Base-by-base conservation (phyloP, 345 rosid species). In the Brassica carinata region DNA sequence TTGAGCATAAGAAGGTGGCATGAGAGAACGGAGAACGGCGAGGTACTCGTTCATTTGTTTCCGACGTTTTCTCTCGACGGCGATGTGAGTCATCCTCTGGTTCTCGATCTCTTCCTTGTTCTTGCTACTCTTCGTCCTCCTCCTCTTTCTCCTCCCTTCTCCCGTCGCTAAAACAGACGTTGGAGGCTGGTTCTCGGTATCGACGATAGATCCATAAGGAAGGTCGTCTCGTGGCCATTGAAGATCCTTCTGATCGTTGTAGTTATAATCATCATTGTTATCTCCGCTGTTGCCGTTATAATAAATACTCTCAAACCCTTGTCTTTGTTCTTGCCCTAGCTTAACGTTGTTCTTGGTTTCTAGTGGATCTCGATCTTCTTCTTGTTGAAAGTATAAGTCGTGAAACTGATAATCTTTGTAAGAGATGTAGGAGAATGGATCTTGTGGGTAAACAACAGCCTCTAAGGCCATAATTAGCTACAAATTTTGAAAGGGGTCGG, bases 1-100 rank as follows among this genome's bases (percentile, higher is more conserved):
- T 84, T 94, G 98, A 73, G 91, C 91, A 85, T 94, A 92, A 68
- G 94, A 85, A 69, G 96, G 84, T 15, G 98, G 98, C 96, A 94
- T 92, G 75, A 94, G 81, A 65, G 98, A 89, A 55, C 97, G 89
- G 57, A 94, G 94, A 40, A 84, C 90, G 63, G 90, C 78, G 18
- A 94, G 87, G 86, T 90, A 94, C 81, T 94, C 94, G 30, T 94
- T 94, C 98, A 94, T 94, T 77, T 89, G 97, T 81, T 92, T 94
- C 73, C 98, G 91, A 67, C 98, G 97, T 85, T 94, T 94, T 48
- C 98, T 89, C 86, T 94, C 98, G 38, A 94, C 96, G 13, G 94
- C 90, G 79, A 94, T 94, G 82, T 94, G 98, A 85, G 96, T 94
- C 89, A 89, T 90, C 82, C 98, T 89, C 79, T 94, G 97, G 75